Evolutionary conservation across 202 grass and related monocot species (phyloP), one percentile per base, ranked within the genome.

Genomic region (Dendrocalamus latiflorus): DNA sequence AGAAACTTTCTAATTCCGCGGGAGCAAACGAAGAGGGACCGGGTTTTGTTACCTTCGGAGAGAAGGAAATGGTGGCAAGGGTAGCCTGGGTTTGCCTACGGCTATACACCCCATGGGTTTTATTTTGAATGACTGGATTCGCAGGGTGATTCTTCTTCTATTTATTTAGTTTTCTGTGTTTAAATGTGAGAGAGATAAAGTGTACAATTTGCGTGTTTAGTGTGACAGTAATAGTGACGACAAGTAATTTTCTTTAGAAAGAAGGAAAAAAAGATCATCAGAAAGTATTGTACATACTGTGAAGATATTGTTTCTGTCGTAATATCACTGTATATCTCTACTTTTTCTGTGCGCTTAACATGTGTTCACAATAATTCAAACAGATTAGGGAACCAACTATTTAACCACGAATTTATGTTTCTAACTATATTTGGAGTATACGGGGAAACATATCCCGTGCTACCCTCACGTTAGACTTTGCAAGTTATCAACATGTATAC

Each of bases 171-270:
- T 47, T 5, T 26, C 0, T 1, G 9, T 1, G 63, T 33, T 43
- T 64, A 14, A 16, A 24, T 78, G 11, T n/a, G 4, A 42, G 16
- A 71, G 33, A 33, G 1, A 25, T 0, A 50, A 62, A 70, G 14
- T 1, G 0, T 10, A 34, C 18, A 53, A 10, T 9, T 0, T 0
- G 0, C 9, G 1, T 0, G 16, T 2, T 65, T 2, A 4, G 11
- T 21, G 11, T 21, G 34, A 53, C 2, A 6, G 12, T 11, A 18
- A 8, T 0, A 9, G 42, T 43, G 24, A 1, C 0, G 28, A 78
- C 22, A 41, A 85, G 15, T 70, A 20, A 5, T 0, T 10, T n/a
- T 51, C 3, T 20, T 5, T 1, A 0, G 0, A 30, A 33, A 63
- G 12, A 3, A 24, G 28, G 28, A 2, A 2, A 1, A 72, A 72